Evolutionary conservation across 257 asterid genomes (phyloP).

Genomic region (Rubia yunnanensis): DNA sequence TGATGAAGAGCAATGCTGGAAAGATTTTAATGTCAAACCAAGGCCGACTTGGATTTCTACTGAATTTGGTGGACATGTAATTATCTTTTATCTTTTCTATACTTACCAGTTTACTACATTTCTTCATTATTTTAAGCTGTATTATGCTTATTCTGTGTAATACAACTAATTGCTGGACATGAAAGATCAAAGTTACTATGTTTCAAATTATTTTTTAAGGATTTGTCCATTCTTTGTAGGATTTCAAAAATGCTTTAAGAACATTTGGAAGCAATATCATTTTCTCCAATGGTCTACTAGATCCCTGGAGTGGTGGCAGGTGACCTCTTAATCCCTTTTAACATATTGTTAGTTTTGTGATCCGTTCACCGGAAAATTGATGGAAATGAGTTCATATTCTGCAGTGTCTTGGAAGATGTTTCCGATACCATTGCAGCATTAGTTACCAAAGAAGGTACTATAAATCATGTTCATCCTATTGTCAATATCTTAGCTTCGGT

Average conservation of each 20-base stretch:
- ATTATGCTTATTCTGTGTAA: not conserved
- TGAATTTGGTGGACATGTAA: constrained; percentile 86
- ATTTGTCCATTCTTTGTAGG: constrained; percentile 29
- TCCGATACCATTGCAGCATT: constrained; percentile 77
- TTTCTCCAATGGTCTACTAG: constrained; percentile 84
- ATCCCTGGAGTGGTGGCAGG: constrained; percentile 99
- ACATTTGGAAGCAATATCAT: constrained; percentile 85
- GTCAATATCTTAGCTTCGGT: not conserved
- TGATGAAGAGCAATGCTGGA: constrained; percentile 47
- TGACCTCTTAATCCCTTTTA: constrained; percentile 7
- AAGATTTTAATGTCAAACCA: constrained; percentile 58
- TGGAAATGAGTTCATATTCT: constrained; percentile 8
- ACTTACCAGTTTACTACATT: not conserved
- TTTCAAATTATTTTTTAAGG: not conserved
- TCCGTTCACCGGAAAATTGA: constrained; percentile 10
- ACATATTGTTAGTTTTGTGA: not conserved
- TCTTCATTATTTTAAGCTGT: not conserved
- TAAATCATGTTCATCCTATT: not conserved
- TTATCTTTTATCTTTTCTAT: constrained; percentile 12
- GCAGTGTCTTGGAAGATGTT: constrained; percentile 76
- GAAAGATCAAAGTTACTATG: not conserved
- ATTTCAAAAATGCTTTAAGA: constrained; percentile 45
- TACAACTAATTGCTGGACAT: too few relatives aligned
- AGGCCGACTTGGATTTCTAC: constrained; percentile 90
- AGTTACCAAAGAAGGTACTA: constrained; percentile 64